phyloP scores from a whole-genome alignment of 176 grass and related monocot genomes.

The Triticum monococcum region DNA sequence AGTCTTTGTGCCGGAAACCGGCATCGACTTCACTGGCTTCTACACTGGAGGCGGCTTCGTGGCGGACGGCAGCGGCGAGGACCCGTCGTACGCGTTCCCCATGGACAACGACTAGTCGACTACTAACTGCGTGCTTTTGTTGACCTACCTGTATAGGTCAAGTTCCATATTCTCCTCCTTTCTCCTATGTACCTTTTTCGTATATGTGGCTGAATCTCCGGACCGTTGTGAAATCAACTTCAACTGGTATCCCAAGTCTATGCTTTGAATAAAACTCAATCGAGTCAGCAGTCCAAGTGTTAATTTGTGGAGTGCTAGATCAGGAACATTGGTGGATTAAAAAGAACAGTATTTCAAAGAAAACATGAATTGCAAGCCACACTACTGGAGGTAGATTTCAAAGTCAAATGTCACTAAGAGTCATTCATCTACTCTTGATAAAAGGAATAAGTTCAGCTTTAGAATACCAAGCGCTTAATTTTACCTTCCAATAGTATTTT shows the following conservation, averaged over 20 bases:
- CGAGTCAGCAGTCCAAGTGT: conserved; percentile 75
- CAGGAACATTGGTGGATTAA: too few relatives aligned
- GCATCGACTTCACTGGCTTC: too few relatives aligned
- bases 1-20: too few relatives aligned
- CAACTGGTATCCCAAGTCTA: conserved; percentile 75
- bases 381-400: too few relatives aligned
- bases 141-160: background rate
- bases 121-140: too few relatives aligned
- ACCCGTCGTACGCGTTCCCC: too few relatives aligned
- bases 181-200: conserved; percentile 49
- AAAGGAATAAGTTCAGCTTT: background rate
- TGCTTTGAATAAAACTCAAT: conserved; percentile 75
- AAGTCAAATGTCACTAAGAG: too few relatives aligned
- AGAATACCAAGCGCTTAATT: background rate
- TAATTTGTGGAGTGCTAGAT: conserved; percentile 65
- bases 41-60: too few relatives aligned
- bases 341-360: too few relatives aligned
- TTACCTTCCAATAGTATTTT: conserved; percentile 85
- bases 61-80: too few relatives aligned
- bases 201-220: conserved; percentile 56
- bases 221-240: conserved; percentile 44
- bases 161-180: background rate
- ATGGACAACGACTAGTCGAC: too few relatives aligned
- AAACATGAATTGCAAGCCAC: too few relatives aligned
- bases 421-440: background rate